phyloP scores from a whole-genome alignment of 2,329 filamentous ascomycete species.

The Dryadomyces quercus-mongolicae region DNA sequence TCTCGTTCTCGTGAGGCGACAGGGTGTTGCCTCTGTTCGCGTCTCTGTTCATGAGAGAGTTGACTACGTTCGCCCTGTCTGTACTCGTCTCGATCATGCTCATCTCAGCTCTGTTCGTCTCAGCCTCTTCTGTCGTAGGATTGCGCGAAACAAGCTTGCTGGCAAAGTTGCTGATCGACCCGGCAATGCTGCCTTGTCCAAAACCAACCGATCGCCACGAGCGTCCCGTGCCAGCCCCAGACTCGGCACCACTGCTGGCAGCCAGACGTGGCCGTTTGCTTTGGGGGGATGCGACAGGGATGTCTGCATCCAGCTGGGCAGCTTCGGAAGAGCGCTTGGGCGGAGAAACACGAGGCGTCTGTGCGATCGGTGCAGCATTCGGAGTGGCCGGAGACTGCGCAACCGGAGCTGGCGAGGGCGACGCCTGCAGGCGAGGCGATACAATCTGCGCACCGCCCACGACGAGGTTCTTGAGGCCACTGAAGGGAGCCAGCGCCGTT shows the following conservation, averaged over 20 bases:
- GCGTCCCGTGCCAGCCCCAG: background rate
- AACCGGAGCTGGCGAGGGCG: background rate
- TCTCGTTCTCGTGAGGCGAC: no score
- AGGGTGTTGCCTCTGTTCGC: no score
- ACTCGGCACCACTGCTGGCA: background rate
- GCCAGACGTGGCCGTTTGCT: background rate
- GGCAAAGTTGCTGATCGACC: slow-evolving; percentile 8
- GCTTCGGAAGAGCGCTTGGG: slow-evolving; percentile 1
- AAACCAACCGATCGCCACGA: slow-evolving; percentile 9
- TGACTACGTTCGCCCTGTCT: background rate
- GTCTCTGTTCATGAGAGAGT: no score
- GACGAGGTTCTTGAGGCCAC: slow-evolving; percentile 20
- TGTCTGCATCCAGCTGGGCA: background rate
- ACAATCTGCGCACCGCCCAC: slow-evolving; percentile 18
- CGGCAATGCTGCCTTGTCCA: slow-evolving; percentile 8
- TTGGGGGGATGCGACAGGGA: background rate
- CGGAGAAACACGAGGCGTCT: background rate
- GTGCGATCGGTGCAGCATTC: background rate
- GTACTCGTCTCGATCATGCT: background rate
- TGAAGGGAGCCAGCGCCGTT: slow-evolving; percentile 17
- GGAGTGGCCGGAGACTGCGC: background rate
- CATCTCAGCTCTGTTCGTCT: background rate
- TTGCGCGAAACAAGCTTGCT: slow-evolving; percentile 6
- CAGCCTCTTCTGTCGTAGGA: background rate
- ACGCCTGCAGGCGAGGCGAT: slow-evolving; percentile 13